Evolutionary conservation across 345 rosid species (phyloP), one percentile per base, ranked within the genome.

Genomic region (Arabidopsis arenosa): DNA sequence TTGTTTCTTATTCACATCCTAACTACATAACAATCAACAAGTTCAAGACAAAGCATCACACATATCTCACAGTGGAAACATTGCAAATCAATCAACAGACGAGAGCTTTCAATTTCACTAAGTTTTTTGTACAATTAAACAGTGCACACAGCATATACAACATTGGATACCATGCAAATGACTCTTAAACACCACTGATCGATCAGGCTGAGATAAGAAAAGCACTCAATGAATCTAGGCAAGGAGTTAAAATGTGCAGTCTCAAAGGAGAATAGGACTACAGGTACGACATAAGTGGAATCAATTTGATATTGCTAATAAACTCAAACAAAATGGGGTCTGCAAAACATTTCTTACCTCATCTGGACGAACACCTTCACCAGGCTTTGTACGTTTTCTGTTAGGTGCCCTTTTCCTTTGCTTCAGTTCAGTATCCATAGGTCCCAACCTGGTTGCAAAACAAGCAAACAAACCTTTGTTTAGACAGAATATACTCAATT

Each of bases 381-480:
- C 80, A 30, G 85, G 92, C 82, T 44, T 89, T 12, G 83, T 57
- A 7, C 83, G 92, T 72, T 66, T 83, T 79, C 83, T 85, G 18
- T 60, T 54, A 62, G 73, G 72, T n/a, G 69, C 76, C 13, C 36
- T 67, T 84, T 86, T 95, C 80, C 92, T 79, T 53, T 81, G 88
- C 80, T 89, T 95, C 65, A 87, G 18, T 68, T 92, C 97, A 58
- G 87, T 80, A 48, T 87, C 82, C 93, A 90, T 92, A 59, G 99
- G 97, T 74, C 99, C 97, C 80, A 95, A 63, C 97, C 99, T 92
- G 78, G 33, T 35, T n/a, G 0, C 32, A 51, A 68, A 18, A 53
- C 37, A 47, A 21, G 5, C 55, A 35, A 55, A 41, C 15, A 71
- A 64, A 44, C 23, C 64, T 49, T 12, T 26, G 48, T 61, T 23